Conservation (phyloP, 306 rosid species). For the Lithocarpus polystachyus region DNA sequence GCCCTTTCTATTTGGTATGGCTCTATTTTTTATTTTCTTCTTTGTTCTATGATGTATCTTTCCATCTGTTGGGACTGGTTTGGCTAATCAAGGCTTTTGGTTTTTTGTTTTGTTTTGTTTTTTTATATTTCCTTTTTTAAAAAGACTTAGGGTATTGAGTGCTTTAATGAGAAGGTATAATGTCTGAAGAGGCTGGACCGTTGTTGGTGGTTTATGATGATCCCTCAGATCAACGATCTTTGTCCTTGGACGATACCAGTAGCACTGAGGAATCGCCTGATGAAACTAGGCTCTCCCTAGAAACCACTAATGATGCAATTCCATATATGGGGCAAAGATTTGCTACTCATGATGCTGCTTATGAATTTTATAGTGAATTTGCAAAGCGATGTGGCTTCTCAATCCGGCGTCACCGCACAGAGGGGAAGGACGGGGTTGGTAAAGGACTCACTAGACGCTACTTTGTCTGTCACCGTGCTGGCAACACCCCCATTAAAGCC, state of each 20-base stretch:
- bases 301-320: constrained; percentile 54
- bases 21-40: neutral
- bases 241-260: constrained; percentile 73
- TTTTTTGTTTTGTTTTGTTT: neutral
- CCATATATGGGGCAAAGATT: constrained; percentile 90
- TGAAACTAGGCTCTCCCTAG: constrained; percentile 67
- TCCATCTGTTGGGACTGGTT: neutral
- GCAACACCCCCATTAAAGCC: constrained; percentile 77
- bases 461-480: constrained; percentile 97
- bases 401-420: constrained; percentile 88
- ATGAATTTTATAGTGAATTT: constrained; percentile 81
- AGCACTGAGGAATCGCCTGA: constrained; percentile 86
- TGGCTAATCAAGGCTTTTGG: constrained; percentile 4
- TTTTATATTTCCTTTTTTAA: neutral
- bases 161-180: constrained; percentile 27
- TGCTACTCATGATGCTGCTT: constrained; percentile 85
- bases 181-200: constrained; percentile 78
- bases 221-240: constrained; percentile 80
- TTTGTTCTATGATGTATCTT: neutral
- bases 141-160: constrained; percentile 3
- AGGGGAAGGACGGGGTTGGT: constrained; percentile 94
- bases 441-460: constrained; percentile 92
- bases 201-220: constrained; percentile 79
- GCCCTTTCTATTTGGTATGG: neutral
- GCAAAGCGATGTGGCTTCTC: constrained; percentile 88